These are phyloP conservation scores for Saccharomyces uvarum DNA, from an alignment of 1,139 yeast genomes.

Conservation along the genomic window DNA sequence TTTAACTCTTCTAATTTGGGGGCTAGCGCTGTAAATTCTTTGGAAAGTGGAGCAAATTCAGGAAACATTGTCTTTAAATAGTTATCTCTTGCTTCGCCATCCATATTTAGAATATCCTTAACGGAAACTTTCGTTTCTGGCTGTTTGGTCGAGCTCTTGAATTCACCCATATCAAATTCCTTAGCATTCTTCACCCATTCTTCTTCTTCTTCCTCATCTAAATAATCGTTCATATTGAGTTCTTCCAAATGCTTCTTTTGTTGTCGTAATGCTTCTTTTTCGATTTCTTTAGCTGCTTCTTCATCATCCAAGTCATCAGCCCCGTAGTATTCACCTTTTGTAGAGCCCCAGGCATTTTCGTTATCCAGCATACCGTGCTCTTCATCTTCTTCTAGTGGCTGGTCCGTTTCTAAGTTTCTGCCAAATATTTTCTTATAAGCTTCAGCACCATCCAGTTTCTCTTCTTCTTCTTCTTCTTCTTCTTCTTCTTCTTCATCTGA, in stretches of 20 bases:
- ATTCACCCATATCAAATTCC: conserved; percentile 34
- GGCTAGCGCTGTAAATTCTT: conserved; percentile 49
- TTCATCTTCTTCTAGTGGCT: conserved; percentile 36
- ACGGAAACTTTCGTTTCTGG: conserved; percentile 21
- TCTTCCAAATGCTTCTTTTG: conserved; percentile 81
- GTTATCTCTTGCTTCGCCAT: conserved; percentile 39
- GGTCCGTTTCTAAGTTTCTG: conserved; percentile 33
- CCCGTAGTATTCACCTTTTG: conserved; percentile 68
- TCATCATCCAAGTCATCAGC: conserved; percentile 73
- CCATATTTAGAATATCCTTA: conserved; percentile 32
- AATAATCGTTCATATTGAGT: conserved; percentile 71
- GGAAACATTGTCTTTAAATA: conserved; percentile 62
- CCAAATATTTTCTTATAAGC: conserved; percentile 36
- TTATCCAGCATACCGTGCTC: conserved; percentile 47
- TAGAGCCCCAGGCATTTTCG: conserved; percentile 74
- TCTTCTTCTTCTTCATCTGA: conserved; percentile 37
- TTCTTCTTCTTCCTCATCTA: conserved; percentile 73
- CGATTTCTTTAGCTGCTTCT: conserved; percentile 71
- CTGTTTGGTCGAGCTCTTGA: conserved; percentile 36
- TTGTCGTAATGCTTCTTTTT: conserved; percentile 79
- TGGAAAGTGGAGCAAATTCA: conserved; percentile 70
- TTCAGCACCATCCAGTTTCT: conserved; percentile 37
- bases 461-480: conserved; percentile 45
- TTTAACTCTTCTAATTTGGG: conserved; percentile 38
- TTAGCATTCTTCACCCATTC: conserved; percentile 53